A percentile compares a stretch with the other conserved stretches of the same genome.
Evolutionary conservation across 139 green algal genomes (phyloP).

Genomic region (Chlorella sp.): DNA sequence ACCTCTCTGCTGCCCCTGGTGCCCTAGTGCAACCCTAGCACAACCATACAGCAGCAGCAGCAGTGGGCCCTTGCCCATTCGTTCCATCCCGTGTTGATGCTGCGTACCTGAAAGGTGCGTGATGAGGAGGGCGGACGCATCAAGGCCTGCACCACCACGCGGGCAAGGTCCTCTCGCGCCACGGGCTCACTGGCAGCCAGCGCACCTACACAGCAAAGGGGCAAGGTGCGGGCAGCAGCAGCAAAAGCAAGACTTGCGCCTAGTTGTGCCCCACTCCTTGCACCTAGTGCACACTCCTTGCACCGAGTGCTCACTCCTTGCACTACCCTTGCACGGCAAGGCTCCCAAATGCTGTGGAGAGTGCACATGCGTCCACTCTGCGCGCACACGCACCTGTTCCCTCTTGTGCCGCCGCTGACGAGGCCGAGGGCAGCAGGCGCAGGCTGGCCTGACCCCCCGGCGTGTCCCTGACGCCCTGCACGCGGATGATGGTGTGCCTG

Average conservation of each 20-base stretch:
- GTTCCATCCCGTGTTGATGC: too few relatives aligned
- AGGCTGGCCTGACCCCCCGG: constrained; percentile 2
- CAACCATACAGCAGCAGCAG: too few relatives aligned
- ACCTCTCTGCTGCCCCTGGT: too few relatives aligned
- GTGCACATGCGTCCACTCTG: neutral
- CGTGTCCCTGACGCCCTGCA: neutral
- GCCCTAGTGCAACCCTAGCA: too few relatives aligned
- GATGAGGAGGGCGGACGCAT: neutral
- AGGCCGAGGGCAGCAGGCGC: neutral
- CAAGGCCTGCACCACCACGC: neutral
- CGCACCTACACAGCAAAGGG: neutral
- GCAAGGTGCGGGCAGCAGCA: neutral
- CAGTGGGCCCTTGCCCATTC: too few relatives aligned
- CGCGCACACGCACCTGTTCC: neutral
- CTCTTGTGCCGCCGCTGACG: too few relatives aligned
- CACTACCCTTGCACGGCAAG: neutral
- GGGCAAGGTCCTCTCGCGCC: neutral
- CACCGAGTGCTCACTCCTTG: neutral
- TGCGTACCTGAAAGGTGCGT: too few relatives aligned
- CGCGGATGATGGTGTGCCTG: constrained; percentile 20
- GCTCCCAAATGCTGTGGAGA: neutral
- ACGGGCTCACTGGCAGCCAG: neutral
- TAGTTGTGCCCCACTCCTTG: neutral
- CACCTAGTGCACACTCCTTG: neutral
- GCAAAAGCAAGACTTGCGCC: neutral